Evolutionary conservation across 2,329 filamentous ascomycete species (phyloP), one percentile per base, ranked within the genome.

Genomic region (Ascocoryne sarcoides): DNA sequence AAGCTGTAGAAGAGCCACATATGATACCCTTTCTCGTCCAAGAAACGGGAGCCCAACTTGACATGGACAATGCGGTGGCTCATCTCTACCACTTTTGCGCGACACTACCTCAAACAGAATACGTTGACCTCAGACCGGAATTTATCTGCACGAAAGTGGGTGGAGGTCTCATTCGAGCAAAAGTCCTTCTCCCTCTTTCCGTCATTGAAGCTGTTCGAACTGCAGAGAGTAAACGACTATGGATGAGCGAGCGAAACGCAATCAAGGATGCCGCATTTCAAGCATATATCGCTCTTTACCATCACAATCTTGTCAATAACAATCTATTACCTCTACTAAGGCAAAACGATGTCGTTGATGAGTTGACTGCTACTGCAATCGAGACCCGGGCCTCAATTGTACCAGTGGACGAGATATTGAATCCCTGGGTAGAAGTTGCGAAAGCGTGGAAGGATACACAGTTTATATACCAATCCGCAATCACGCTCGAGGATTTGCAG

Each of bases 1-100:
- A 60, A 36, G 45, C 50, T 30, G 34, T 26, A 0, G 54, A 59
- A 39, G 47, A 71, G 46, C 39, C 54, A 14, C 61, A 62, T 3
- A 42, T 47, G 4, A 60, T 63, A 16, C 46, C 52, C 10, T 65
- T 73, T 40, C 51, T 51, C 12, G 60, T 76, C 3, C 47, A 60
- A 10, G 59, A 58, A 3, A 72, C 69, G 2, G 65, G 86, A 77
- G 79, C 60, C 18, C n/a, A 76, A 10, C 64, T 95, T 10, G 83
- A 83, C 9, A 68, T 87, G 2, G 74, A 84, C 28, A 84, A 84
- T 49, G 83, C 86, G 1, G 75, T 81, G 35, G 62, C 69, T n/a
- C 87, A 92, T 58, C 69, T 96, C 1, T 69, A 84, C 34, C 86
- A 94, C 60, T 93, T 95, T 51, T 95, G 89, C 59, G 65, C 68